These are phyloP conservation scores for Sclerospora graminicola DNA, from an alignment of 352 stramenopile genomes.

Conservation along the genomic window DNA sequence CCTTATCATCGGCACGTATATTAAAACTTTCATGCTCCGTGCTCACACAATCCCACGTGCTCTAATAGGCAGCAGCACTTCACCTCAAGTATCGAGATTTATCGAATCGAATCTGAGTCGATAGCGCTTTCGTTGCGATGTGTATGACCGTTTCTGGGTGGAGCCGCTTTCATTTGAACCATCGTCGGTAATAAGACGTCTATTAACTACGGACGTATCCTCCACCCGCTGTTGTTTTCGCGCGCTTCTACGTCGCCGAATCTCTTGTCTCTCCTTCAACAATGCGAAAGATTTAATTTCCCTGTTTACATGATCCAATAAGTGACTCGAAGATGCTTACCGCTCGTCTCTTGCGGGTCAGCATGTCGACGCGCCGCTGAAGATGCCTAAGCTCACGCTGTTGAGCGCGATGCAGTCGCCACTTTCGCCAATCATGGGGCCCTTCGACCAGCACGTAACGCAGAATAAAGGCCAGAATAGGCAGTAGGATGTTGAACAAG, in stretches of 20 bases:
- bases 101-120: slow-evolving; percentile 33
- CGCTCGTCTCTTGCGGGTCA: slow-evolving; percentile 14
- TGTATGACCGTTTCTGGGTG: not conserved
- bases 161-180: not conserved
- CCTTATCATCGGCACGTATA: not conserved
- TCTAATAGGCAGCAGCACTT: not conserved
- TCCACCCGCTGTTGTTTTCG: slow-evolving; percentile 8
- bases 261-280: slow-evolving; percentile 19
- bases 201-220: not conserved
- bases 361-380: slow-evolving; percentile 19
- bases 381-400: slow-evolving; percentile 29
- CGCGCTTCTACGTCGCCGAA: slow-evolving; percentile 7
- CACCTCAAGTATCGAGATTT: not conserved
- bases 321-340: slow-evolving; percentile 2
- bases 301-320: not conserved
- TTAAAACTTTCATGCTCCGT: too few species aligned
- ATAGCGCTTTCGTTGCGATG: slow-evolving; percentile 10
- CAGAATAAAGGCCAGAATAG: slow-evolving; percentile 16
- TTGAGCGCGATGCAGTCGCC: slow-evolving; percentile 26
- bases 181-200: not conserved
- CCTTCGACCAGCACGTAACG: slow-evolving; percentile 22
- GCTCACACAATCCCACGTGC: not conserved
- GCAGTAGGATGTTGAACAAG: slow-evolving; percentile 32
- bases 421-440: slow-evolving; percentile 27
- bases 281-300: not conserved